Percentiles rank a stretch among this genome's conserved stretches.
phyloP scores from a whole-genome alignment of 2,329 filamentous ascomycete genomes.

The Cercospora zeae-maydis region DNA sequence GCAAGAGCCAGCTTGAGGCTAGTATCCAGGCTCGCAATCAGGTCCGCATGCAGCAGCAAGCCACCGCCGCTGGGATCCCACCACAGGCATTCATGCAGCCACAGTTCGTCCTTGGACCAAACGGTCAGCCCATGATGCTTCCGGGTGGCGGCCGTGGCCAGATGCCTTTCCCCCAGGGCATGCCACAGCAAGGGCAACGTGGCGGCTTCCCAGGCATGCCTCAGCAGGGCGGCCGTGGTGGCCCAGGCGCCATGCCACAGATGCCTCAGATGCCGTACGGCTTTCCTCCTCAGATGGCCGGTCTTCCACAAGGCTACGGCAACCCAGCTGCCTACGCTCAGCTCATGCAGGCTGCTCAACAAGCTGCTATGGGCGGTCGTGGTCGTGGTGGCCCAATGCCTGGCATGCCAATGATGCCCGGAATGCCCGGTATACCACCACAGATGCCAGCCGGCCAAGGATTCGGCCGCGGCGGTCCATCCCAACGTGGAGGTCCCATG shows the following conservation, averaged over 20 bases:
- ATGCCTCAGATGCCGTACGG: slow-evolving; percentile 84
- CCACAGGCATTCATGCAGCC: slow-evolving; percentile 67
- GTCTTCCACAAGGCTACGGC: slow-evolving; percentile 73
- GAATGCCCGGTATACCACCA: slow-evolving; percentile 50
- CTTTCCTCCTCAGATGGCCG: slow-evolving; percentile 63
- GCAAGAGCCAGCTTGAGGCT: slow-evolving; percentile 97
- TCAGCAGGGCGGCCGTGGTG: slow-evolving; percentile 81
- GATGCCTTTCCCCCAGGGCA: slow-evolving; percentile 58
- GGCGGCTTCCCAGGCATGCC: slow-evolving; percentile 81
- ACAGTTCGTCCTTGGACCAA: slow-evolving; percentile 84
- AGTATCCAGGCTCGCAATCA: slow-evolving; percentile 99
- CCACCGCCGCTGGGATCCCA: slow-evolving; percentile 76
- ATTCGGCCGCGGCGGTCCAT: slow-evolving; percentile 40
- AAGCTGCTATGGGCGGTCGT: slow-evolving; percentile 61
- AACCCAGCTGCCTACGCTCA: slow-evolving; percentile 62
- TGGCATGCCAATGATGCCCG: slow-evolving; percentile 66
- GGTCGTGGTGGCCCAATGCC: slow-evolving; percentile 65
- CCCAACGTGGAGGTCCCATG: slow-evolving; percentile 34
- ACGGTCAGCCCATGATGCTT: slow-evolving; percentile 65
- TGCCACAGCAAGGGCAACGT: slow-evolving; percentile 69
- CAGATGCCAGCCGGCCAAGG: slow-evolving; percentile 56
- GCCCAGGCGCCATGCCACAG: slow-evolving; percentile 70
- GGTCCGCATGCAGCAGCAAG: slow-evolving; percentile 95
- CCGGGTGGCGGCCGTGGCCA: slow-evolving; percentile 51
- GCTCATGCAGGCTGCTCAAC: slow-evolving; percentile 69